These are phyloP conservation scores for Gastrolobium bilobum DNA, from an alignment of 306 rosid species.

Conservation along the genomic window DNA sequence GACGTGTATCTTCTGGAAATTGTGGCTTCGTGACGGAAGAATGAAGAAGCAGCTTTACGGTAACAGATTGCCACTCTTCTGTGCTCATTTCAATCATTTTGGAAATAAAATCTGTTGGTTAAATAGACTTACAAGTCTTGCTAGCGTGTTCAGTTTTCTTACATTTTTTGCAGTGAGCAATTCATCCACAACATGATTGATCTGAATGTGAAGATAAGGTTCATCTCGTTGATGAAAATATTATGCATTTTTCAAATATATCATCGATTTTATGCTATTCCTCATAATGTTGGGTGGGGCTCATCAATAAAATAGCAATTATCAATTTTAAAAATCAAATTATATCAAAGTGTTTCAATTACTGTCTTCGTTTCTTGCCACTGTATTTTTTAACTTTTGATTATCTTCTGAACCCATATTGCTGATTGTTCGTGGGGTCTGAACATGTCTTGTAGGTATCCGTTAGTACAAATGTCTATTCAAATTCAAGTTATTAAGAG, in stretches of 20 bases:
- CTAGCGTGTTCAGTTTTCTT: background rate
- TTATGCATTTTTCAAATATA: background rate
- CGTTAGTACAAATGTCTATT: no score
- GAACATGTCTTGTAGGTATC: background rate
- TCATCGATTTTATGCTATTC: background rate
- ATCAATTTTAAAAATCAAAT: conserved; percentile 4
- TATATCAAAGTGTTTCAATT: conserved; percentile 5
- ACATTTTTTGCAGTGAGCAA: conserved; percentile 62
- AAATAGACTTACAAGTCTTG: background rate
- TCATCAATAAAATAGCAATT: background rate
- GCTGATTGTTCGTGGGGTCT: conserved; percentile 19
- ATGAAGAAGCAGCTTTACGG: conserved; percentile 64
- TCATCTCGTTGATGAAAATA: conserved; percentile 34
- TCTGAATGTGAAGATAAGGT: conserved; percentile 77
- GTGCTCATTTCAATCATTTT: conserved; percentile 35
- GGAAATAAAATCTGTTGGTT: background rate
- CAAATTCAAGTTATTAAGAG: background rate
- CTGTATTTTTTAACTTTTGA: background rate
- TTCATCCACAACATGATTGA: conserved; percentile 65
- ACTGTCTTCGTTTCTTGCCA: background rate
- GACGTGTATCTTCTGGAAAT: conserved; percentile 41
- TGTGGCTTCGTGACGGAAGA: conserved; percentile 56
- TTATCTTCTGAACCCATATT: conserved; percentile 21
- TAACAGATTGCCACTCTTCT: conserved; percentile 32
- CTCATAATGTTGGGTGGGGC: background rate